phyloP scores from a whole-genome alignment of 2,329 filamentous ascomycete genomes.

The Tolypocladium tropicale region DNA sequence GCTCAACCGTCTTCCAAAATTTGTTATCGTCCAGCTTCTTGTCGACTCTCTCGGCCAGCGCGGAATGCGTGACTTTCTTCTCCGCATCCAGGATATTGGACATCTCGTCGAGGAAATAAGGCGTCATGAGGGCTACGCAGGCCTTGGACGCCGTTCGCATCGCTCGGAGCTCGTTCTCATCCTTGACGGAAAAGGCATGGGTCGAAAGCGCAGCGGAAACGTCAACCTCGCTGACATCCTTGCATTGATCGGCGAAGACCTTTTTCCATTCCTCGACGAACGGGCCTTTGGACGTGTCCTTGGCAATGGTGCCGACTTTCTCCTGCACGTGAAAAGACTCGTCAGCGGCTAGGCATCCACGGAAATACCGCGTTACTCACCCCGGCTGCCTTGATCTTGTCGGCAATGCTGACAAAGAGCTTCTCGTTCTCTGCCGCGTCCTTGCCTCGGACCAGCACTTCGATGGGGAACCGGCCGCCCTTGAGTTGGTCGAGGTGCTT shows the following conservation, averaged over 20 bases:
- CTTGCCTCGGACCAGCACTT: constrained; percentile 86
- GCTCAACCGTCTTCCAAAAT: constrained; percentile 75
- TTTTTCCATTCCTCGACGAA: constrained; percentile 98
- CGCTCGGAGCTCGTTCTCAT: constrained; percentile 84
- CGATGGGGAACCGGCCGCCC: constrained; percentile 82
- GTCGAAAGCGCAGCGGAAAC: constrained; percentile 72
- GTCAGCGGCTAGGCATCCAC: constrained; percentile 3
- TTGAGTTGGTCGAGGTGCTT: constrained; percentile 90
- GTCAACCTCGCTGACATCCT: constrained; percentile 83
- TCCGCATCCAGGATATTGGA: constrained; percentile 90
- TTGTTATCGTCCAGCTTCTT: constrained; percentile 87
- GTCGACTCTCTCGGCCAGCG: constrained; percentile 77
- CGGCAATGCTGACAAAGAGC: constrained; percentile 73
- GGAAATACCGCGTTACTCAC: constrained; percentile 39
- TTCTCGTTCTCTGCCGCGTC: constrained; percentile 87
- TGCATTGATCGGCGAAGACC: constrained; percentile 63
- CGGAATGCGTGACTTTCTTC: constrained; percentile 90
- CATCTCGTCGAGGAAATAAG: constrained; percentile 98
- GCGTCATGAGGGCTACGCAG: constrained; percentile 87
- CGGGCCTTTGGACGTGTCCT: constrained; percentile 74
- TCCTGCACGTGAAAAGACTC: constrained; percentile 42
- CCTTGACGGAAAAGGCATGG: constrained; percentile 82
- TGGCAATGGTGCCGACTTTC: constrained; percentile 79
- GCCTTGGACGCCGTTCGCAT: constrained; percentile 93
- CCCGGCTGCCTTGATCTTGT: constrained; percentile 78